Base-by-base conservation (phyloP, 768 basidiomycete genomes). In the Roridomyces roridus region DNA sequence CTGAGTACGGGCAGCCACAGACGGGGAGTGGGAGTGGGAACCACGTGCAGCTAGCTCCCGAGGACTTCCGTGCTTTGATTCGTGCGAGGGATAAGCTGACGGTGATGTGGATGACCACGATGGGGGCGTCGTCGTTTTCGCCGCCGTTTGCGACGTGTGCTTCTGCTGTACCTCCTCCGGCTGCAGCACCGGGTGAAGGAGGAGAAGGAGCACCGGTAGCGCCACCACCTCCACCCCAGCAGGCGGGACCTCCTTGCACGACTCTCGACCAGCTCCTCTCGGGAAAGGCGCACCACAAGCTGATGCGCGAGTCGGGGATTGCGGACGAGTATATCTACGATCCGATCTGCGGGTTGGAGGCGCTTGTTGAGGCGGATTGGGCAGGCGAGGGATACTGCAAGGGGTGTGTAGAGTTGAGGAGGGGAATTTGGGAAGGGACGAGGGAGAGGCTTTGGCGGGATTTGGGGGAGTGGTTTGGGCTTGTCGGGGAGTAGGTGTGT, bases 291-390 rank as follows among this genome's bases (percentile, higher is more conserved):
- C 52, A 65, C 46, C 48, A 49, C 11, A 61, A 65, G 42, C 57
- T 65, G 12, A 46, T 69, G 8, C 64, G 67, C 20, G 56, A 57
- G 12, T 60, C 55, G 14, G 65, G 64, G 2, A 48, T 76, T 36
- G 70, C 67, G 44, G 69, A 68, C 23, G 60, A 66, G 21, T 69
- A 67, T 23, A 59, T 72, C 46, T 62, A 61, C 37, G 76, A 79
- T 50, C 71, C 74, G 15, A 43, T 78, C 26, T 70, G 65, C 45
- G 78, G 76, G 15, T 55, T 80, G 18, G 65, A 72, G 48, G 62
- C 52, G 18, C 59, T 79, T 29, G 55, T 65, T 18, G 66, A 68
- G 0, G 62, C 72, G 26, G 55, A 67, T 15, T 68, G 67, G 58
- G 59, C 46, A 44, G 64, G 60, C 6, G 64, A 68, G 26, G 75